Evolutionary conservation across 2,329 filamentous ascomycete species (phyloP), one percentile per base, ranked within the genome.

Genomic region (Xylariales sp.): DNA sequence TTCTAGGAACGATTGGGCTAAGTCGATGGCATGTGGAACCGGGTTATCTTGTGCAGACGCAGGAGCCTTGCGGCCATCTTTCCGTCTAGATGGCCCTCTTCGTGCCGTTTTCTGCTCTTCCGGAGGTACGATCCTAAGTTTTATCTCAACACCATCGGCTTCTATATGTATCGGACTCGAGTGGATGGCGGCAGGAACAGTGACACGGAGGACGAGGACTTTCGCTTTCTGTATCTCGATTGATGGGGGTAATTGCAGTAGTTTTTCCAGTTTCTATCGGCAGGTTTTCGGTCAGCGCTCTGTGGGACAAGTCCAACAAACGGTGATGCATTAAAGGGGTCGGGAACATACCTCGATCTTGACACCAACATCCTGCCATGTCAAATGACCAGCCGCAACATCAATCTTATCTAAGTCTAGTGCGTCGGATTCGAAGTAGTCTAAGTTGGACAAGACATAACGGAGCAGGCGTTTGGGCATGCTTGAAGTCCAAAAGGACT

Each of bases 391-490:
- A 72, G 91, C 90, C 79, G 90, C 90, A 73, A 97, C 88, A 74
- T 97, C 93, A 70, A 98, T 82, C 73, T 93, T 93, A 71, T 96
- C 93, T 69, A 96, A 86, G 76, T 97, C 92, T 72, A 97, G 83
- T 12, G 92, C 90, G 77, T 97, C 91, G 65, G 93, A 92, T 76
- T 98, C 96, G 67, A 99, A 88, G 63, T 97, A 85, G 74, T 97
- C 94, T 67, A 97, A 85, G 65, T 91, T 90, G 30, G 91, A 91
- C 49, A 99, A 84, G 57, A 91, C 93, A 83, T 96, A 97, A 73
- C 93, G 91, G 72, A 98, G 87, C 75, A 98, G 86, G 79, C 91
- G 90, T 86, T 96, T 97, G 82, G 94, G 93, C 84, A 97, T 93
- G 73, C 89, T 92, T 71, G 93, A 88, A 78, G 81, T 84, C 75